A percentile compares a stretch with the other conserved stretches of the same genome.
phyloP scores from a whole-genome alignment of 192 early-diverging fungal species.

The Coemansia aciculifera region DNA sequence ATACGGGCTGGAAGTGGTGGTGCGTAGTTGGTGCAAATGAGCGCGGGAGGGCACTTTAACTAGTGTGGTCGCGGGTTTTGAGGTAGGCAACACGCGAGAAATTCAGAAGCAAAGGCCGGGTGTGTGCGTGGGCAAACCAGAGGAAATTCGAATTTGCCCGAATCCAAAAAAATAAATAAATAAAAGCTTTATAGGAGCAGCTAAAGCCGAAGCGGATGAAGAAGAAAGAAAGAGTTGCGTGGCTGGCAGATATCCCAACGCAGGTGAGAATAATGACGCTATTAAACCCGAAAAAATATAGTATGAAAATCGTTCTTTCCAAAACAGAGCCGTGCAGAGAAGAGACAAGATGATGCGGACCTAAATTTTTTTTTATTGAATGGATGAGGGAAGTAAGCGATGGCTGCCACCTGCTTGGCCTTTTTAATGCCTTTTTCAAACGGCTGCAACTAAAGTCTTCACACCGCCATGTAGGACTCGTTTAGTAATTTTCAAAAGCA shows the following conservation, averaged over 20 bases:
- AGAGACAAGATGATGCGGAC: neutral
- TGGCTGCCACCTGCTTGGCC: neutral
- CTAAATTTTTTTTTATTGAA: neutral
- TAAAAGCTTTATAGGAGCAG: neutral
- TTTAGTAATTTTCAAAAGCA: neutral
- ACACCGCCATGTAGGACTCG: neutral
- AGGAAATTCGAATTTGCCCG: neutral
- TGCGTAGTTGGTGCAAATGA: neutral
- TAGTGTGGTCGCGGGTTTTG: neutral
- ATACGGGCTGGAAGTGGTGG: neutral
- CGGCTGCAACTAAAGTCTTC: neutral
- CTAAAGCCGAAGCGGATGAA: neutral
- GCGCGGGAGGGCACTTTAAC: neutral
- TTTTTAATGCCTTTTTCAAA: neutral
- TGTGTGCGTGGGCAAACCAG: neutral
- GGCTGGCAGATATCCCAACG: neutral
- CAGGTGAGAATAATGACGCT: neutral
- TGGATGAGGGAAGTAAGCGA: conserved; percentile 1
- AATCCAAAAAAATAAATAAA: neutral
- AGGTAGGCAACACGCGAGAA: neutral
- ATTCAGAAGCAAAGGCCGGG: neutral
- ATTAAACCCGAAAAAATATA: neutral
- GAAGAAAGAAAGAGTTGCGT: neutral
- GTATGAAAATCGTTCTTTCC: neutral
- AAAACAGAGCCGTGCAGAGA: neutral